Conservation (phyloP, 371 early-diverging fungal genomes). For the Mucor saturninus region DNA sequence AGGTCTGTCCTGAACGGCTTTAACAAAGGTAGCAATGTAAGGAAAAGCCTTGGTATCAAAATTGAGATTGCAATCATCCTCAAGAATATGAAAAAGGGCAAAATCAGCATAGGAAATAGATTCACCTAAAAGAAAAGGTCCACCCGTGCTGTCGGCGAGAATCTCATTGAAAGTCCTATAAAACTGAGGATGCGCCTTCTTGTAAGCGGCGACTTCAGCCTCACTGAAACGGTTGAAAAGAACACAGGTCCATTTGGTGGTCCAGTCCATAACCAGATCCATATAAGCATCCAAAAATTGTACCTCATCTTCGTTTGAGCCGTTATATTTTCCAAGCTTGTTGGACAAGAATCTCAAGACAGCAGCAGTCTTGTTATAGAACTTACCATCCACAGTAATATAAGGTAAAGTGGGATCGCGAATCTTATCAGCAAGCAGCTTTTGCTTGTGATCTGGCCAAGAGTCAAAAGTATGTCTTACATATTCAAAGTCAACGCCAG, state of each 20-base stretch:
- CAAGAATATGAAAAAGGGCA: conserved; percentile 24
- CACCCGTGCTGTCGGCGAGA: conserved; percentile 8
- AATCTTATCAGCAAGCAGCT: conserved; percentile 9
- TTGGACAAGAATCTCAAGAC: conserved; percentile 28
- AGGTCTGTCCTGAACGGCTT: conserved; percentile 22
- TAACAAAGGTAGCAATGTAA: conserved; percentile 11
- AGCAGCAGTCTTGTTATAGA: conserved; percentile 27
- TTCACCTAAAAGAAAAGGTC: conserved; percentile 35
- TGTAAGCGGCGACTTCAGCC: conserved; percentile 13
- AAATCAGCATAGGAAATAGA: conserved; percentile 38
- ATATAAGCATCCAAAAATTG: conserved; percentile 27
- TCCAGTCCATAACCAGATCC: conserved; percentile 25
- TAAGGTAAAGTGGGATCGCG: conserved; percentile 29
- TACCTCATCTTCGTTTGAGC: conserved; percentile 28
- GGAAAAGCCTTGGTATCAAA: conserved; percentile 7
- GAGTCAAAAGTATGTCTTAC: conserved; percentile 13
- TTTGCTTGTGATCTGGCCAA: conserved; percentile 22
- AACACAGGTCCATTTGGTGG: neutral
- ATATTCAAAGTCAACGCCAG: conserved; percentile 32
- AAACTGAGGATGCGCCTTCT: neutral
- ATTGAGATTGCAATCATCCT: conserved; percentile 13
- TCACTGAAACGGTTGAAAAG: neutral
- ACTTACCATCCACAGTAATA: conserved; percentile 31
- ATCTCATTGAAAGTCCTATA: conserved; percentile 11
- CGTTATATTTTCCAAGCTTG: conserved; percentile 33